Conservation (phyloP, 305 asterid species). For the Solanum chacoense region DNA sequence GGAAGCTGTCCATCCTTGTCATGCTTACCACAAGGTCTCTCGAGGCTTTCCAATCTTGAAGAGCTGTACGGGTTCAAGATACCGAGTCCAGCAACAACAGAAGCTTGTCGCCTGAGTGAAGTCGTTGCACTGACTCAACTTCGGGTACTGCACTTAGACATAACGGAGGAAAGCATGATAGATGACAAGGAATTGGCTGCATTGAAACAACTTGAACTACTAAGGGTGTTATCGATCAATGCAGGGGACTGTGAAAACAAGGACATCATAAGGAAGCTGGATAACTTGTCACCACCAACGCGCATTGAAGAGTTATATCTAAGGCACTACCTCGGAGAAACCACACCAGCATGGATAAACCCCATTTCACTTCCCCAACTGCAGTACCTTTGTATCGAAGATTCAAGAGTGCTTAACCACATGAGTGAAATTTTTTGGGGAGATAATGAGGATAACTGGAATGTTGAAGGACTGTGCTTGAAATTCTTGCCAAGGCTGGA, state of each 20-base stretch:
- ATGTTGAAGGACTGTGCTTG: constrained; percentile 13
- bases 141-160: constrained; percentile 13
- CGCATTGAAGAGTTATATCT: constrained; percentile 9
- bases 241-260: constrained; percentile 5
- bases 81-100: neutral
- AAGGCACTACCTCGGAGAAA: constrained; percentile 9
- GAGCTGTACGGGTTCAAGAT: constrained; percentile 18
- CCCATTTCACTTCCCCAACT: constrained; percentile 10
- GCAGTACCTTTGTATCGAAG: constrained; percentile 20
- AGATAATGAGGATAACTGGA: neutral
- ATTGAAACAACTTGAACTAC: neutral
- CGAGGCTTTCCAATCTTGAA: constrained; percentile 5
- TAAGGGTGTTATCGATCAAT: constrained; percentile 10
- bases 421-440: constrained; percentile 4
- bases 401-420: neutral
- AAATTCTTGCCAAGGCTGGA: constrained; percentile 13
- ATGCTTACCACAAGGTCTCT: constrained; percentile 10
- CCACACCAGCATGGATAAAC: constrained; percentile 16
- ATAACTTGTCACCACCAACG: constrained; percentile 1
- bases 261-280: constrained; percentile 1
- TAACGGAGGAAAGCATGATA: constrained; percentile 9
- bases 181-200: constrained; percentile 5
- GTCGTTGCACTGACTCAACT: constrained; percentile 5
- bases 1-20: constrained; percentile 8
- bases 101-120: constrained; percentile 11